phyloP scores from a whole-genome alignment of 768 basidiomycete genomes.

The Pisolithus marmoratus region DNA sequence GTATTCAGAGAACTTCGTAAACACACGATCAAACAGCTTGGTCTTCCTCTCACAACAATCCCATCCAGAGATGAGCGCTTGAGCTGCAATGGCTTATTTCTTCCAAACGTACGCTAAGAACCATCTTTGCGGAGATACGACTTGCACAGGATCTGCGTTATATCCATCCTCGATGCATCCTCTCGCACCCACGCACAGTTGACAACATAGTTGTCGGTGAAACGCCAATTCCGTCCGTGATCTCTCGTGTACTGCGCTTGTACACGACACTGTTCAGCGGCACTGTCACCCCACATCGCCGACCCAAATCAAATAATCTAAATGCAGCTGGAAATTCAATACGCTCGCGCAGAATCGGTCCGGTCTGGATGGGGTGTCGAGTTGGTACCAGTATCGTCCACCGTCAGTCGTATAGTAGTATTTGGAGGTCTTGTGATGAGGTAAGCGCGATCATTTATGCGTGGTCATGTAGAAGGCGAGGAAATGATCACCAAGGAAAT shows the following conservation, averaged over 20 bases:
- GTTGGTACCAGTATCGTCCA: conserved; percentile 65
- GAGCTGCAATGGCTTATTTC: conserved; percentile 64
- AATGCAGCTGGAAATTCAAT: conserved; percentile 81
- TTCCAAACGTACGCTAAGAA: conserved; percentile 53
- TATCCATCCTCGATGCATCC: conserved; percentile 69
- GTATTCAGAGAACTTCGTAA: conserved; percentile 95
- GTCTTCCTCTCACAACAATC: conserved; percentile 67
- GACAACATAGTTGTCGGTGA: conserved; percentile 80
- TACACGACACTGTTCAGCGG: conserved; percentile 55
- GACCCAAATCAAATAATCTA: conserved; percentile 87
- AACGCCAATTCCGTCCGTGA: conserved; percentile 72
- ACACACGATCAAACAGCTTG: conserved; percentile 81
- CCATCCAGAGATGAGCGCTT: conserved; percentile 70
- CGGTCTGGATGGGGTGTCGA: conserved; percentile 59
- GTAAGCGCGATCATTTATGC: conserved; percentile 79
- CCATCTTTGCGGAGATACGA: conserved; percentile 79
- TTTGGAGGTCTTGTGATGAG: conserved; percentile 66
- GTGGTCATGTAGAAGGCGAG: conserved; percentile 84
- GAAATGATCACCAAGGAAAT: conserved; percentile 55
- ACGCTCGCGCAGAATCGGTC: conserved; percentile 74
- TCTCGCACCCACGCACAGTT: conserved; percentile 94
- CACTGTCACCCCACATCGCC: conserved; percentile 53
- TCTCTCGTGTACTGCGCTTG: conserved; percentile 70
- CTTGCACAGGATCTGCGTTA: conserved; percentile 89
- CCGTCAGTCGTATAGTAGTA: conserved; percentile 82